Evolutionary conservation across 805 yeast genomes (phyloP).

Genomic region (Kuraishia capsulata): DNA sequence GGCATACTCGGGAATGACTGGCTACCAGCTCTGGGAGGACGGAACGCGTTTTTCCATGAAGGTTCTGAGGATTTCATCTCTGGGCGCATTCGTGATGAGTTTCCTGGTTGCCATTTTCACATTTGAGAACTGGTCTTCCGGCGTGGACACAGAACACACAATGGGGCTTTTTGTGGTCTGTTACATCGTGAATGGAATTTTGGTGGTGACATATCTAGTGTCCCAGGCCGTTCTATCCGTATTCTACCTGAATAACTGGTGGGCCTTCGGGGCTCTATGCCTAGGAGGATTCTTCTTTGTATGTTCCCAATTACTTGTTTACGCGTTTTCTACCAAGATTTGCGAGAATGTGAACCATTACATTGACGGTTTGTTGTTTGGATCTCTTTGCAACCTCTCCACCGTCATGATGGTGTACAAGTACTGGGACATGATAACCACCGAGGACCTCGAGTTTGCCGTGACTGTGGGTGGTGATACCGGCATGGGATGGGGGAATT

Average conservation of each 20-base stretch:
- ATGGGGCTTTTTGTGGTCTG: slow-evolving; percentile 61
- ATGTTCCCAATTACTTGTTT: slow-evolving; percentile 70
- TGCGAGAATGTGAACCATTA: slow-evolving; percentile 76
- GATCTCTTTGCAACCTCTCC: slow-evolving; percentile 69
- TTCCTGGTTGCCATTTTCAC: slow-evolving; percentile 66
- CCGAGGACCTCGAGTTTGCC: slow-evolving; percentile 85
- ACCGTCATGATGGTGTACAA: slow-evolving; percentile 93
- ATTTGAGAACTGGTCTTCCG: slow-evolving; percentile 53
- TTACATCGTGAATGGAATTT: slow-evolving; percentile 63
- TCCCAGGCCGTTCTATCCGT: slow-evolving; percentile 64
- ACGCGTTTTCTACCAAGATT: slow-evolving; percentile 55
- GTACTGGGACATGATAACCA: slow-evolving; percentile 93
- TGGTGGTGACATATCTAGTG: slow-evolving; percentile 51
- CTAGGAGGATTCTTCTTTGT: slow-evolving; percentile 67
- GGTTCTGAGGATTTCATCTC: slow-evolving; percentile 40
- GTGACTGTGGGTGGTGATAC: slow-evolving; percentile 2
- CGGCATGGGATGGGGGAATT: too few relatives aligned
- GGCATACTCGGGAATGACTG: slow-evolving; percentile 66
- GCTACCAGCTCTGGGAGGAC: slow-evolving; percentile 92
- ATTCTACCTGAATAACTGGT: slow-evolving; percentile 60
- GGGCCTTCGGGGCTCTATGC: slow-evolving; percentile 85
- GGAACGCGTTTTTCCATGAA: slow-evolving; percentile 66
- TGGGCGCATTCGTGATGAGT: slow-evolving; percentile 50
- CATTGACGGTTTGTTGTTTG: slow-evolving; percentile 84
- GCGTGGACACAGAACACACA: slow-evolving; percentile 42